A percentile compares a stretch with the other conserved stretches of the same genome.
These are phyloP conservation scores for Colletotrichum lentis DNA, from an alignment of 2,329 filamentous ascomycete species.

Conservation along the genomic window DNA sequence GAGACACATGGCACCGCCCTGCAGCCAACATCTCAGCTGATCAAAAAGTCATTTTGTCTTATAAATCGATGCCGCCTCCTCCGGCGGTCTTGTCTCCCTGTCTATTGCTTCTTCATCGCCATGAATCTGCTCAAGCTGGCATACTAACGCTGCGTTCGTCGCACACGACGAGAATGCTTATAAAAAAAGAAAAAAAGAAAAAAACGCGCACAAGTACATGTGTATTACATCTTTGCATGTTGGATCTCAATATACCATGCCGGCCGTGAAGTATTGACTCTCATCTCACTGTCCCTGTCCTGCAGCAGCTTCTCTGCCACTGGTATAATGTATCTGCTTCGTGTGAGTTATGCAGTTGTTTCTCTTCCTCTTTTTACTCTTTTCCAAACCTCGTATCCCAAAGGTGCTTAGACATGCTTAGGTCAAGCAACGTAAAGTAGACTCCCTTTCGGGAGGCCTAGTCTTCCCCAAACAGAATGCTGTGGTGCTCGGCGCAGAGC, in stretches of 20 bases:
- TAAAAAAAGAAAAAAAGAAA: not conserved
- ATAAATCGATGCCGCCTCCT: not conserved
- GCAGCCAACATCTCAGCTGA: not conserved
- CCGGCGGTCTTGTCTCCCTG: not conserved
- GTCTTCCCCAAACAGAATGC: slow-evolving; percentile 35
- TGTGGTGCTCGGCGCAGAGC: slow-evolving; percentile 33
- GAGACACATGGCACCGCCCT: not conserved
- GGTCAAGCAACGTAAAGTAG: not conserved
- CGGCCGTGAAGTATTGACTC: slow-evolving; percentile 25
- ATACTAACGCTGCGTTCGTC: slow-evolving; percentile 17
- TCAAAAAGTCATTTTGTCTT: not conserved
- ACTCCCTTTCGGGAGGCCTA: slow-evolving; percentile 1
- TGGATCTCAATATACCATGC: slow-evolving; percentile 20
- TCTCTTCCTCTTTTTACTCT: not conserved
- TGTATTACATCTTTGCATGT: slow-evolving; percentile 27
- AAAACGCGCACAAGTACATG: not conserved
- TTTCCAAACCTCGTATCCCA: slow-evolving; percentile 26
- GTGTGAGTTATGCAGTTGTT: slow-evolving; percentile 2
- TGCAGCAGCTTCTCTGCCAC: slow-evolving; percentile 17
- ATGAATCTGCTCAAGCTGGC: slow-evolving; percentile 4
- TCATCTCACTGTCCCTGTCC: not conserved
- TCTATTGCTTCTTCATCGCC: slow-evolving; percentile 29
- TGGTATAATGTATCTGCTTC: slow-evolving; percentile 23
- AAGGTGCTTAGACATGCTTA: slow-evolving; percentile 19
- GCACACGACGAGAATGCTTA: too few species aligned